Evolutionary conservation across 2,329 filamentous ascomycete species (phyloP), one percentile per base, ranked within the genome.

Genomic region (Lecanicillium sp.): DNA sequence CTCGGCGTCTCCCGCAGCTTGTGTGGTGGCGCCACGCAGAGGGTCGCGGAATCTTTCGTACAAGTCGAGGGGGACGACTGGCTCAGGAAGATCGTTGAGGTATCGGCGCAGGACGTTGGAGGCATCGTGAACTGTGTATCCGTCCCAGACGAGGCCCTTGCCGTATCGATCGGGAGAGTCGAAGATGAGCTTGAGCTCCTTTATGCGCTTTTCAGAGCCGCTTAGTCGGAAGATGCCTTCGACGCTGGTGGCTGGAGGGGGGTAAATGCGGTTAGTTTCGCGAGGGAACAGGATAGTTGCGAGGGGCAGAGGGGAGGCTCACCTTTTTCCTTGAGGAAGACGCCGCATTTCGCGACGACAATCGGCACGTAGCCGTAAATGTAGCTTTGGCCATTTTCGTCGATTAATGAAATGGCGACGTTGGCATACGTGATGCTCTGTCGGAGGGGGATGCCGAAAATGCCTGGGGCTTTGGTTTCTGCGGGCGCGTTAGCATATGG

Each of bases 281-380:
- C 13, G 13, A 29, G 10, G 8, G 22, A 25, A 11, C 22, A 27
- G 15, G 30, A 20, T 10, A 17, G 27, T 31, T 32, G 27, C 22
- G 15, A 28, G 15, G 15, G 22, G 13, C 7, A 25, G 15, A 29
- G 34, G 27, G 14, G 17, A 45, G 65, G 76, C 49, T 30, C 62
- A 96, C 92, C 92, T 77, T 94, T 96, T 61, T 98, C 92, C 63
- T 98, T 98, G 49, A 98, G 61, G 51, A 89, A 98, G 4, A 98
- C 89, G 46, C 92, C 92, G 59, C 92, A 97, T 62, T 98, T 98
- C 27, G 92, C 92, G 39, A 98, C 90, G 31, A 98, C 90, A 48
- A 98, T 97, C 14, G 92, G 92, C 7, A 98, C 90, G 56, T 97
- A 97, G 55, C 92, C 92, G 60, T 97, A 98, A 39, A 97, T 96